Conservation (phyloP, 495 filamentous ascomycete genomes). For the Aspergillus panamensis region DNA sequence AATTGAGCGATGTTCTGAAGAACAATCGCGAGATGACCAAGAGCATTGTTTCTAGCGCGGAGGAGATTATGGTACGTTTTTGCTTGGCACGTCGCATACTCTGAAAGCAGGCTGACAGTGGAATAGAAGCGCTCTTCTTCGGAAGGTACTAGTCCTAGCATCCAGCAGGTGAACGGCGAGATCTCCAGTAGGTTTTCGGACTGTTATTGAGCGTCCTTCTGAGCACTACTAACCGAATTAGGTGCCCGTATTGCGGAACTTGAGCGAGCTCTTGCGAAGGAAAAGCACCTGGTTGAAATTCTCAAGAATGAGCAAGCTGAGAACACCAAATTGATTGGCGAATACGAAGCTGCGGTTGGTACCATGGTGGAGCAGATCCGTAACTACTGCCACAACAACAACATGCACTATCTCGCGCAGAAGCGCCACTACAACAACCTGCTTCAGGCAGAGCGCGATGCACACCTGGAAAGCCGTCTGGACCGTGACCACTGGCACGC, state of each 20-base stretch:
- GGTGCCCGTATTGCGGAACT: conserved; percentile 50
- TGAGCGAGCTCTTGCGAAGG: conserved; percentile 48
- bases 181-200: conserved; percentile 34
- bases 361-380: conserved; percentile 59
- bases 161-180: conserved; percentile 50
- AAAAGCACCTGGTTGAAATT: conserved; percentile 44
- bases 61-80: conserved; percentile 53
- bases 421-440: conserved; percentile 59
- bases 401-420: conserved; percentile 53
- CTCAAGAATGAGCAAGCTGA: conserved; percentile 49
- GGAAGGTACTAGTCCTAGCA: conserved; percentile 40
- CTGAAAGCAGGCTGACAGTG: conserved; percentile 16
- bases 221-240: conserved; percentile 15
- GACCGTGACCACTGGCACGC: conserved; percentile 64
- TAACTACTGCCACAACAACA: conserved; percentile 59
- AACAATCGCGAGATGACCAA: conserved; percentile 74
- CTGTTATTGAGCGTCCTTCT: neutral
- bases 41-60: conserved; percentile 66
- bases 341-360: conserved; percentile 55
- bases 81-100: neutral
- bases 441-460: conserved; percentile 54
- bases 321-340: conserved; percentile 52
- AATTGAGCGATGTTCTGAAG: conserved; percentile 70
- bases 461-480: conserved; percentile 55
- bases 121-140: conserved; percentile 41